phyloP scores from a whole-genome alignment of 2,329 filamentous ascomycete genomes.

The Drechslerella stenobrocha region DNA sequence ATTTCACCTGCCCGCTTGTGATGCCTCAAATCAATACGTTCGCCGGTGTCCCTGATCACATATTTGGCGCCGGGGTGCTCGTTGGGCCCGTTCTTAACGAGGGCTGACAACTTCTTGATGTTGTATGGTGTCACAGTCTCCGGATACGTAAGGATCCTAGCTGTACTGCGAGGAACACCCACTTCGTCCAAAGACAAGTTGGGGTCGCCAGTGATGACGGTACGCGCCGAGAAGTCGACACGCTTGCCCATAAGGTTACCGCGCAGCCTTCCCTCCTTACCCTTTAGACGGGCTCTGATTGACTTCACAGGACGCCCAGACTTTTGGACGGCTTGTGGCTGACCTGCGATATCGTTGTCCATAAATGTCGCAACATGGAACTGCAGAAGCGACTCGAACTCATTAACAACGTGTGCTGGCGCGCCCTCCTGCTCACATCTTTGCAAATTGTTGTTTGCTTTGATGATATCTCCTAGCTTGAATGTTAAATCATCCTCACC shows the following conservation, averaged over 20 bases:
- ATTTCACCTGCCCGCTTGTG: conserved; percentile 86
- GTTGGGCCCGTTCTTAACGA: conserved; percentile 91
- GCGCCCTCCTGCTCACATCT: conserved; percentile 89
- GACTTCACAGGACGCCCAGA: conserved; percentile 95
- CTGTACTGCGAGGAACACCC: conserved; percentile 91
- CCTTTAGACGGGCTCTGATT: conserved; percentile 94
- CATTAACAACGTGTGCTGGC: conserved; percentile 83
- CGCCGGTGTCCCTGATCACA: conserved; percentile 89
- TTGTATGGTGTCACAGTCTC: conserved; percentile 98
- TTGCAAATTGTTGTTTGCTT: conserved; percentile 91
- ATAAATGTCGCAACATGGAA: conserved; percentile 99
- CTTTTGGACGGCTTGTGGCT: conserved; percentile 93
- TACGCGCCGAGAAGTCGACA: conserved; percentile 99
- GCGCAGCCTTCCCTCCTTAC: conserved; percentile 95
- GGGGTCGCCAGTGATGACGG: conserved; percentile 97
- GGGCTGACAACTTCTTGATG: conserved; percentile 83
- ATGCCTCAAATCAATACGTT: conserved; percentile 90
- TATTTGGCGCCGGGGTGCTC: conserved; percentile 96
- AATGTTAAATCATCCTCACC: conserved; percentile 99
- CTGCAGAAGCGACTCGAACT: conserved; percentile 89
- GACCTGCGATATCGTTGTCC: conserved; percentile 98
- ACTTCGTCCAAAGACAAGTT: conserved; percentile 97
- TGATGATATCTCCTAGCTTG: conserved; percentile 97
- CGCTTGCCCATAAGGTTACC: conserved; percentile 99
- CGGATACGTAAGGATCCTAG: conserved; percentile 88